Conservation (phyloP, 2,329 filamentous ascomycete genomes). For the Juglanconis sp. region DNA sequence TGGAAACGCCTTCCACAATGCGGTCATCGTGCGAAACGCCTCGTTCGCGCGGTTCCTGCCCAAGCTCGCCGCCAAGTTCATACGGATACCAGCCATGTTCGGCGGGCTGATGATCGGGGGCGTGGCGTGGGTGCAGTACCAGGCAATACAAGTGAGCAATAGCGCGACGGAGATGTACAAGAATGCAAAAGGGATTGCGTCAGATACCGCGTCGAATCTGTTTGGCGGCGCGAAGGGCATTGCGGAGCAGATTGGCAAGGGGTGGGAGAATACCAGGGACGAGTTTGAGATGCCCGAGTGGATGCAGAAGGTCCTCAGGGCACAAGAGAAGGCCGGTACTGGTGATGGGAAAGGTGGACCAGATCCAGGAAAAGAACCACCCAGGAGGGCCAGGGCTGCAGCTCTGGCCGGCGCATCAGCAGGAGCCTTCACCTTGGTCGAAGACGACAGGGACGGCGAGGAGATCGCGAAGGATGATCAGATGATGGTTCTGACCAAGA, state of each 20-base stretch:
- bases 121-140: conserved; percentile 91
- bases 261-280: conserved; percentile 82
- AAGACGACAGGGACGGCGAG: conserved; percentile 59
- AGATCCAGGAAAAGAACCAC: conserved; percentile 49
- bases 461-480: conserved; percentile 84
- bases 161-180: conserved; percentile 75
- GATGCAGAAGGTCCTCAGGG: conserved; percentile 69
- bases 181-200: conserved; percentile 68
- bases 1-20: conserved; percentile 82
- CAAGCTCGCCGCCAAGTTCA: conserved; percentile 85
- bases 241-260: conserved; percentile 73
- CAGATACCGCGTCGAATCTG: conserved; percentile 64
- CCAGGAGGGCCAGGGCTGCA: conserved; percentile 53
- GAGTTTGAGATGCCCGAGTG: conserved; percentile 65
- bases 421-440: conserved; percentile 56
- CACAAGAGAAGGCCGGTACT: conserved; percentile 58
- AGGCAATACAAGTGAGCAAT: conserved; percentile 79
- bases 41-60: conserved; percentile 70
- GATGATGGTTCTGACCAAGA: conserved; percentile 98
- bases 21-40: conserved; percentile 59
- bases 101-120: conserved; percentile 84
- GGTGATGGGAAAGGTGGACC: conserved; percentile 40
- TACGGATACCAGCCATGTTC: conserved; percentile 84
- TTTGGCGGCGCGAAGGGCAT: conserved; percentile 72
- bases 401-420: conserved; percentile 70